These are phyloP conservation scores for Penicillium verrucosum DNA, from an alignment of 2,329 filamentous ascomycete species.

Conservation along the genomic window DNA sequence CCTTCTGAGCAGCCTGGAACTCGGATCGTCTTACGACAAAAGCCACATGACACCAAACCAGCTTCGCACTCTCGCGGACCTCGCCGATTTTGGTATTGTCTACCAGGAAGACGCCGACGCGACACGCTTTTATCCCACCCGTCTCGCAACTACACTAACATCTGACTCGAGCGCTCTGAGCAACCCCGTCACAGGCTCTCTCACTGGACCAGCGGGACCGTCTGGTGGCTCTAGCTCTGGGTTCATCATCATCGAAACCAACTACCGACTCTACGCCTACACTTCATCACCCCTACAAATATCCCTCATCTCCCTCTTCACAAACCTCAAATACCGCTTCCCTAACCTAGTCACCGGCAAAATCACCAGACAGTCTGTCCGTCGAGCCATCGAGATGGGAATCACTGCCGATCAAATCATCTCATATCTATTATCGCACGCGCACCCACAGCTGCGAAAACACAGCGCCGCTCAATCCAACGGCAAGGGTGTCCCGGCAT, in stretches of 20 bases:
- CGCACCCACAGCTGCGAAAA: constrained; percentile 88
- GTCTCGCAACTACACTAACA: constrained; percentile 89
- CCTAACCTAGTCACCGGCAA: constrained; percentile 92
- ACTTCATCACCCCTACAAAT: constrained; percentile 93
- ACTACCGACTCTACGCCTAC: constrained; percentile 96
- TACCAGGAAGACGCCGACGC: constrained; percentile 56
- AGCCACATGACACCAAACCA: constrained; percentile 77
- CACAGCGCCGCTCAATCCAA: constrained; percentile 46
- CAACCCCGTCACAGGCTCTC: constrained; percentile 66
- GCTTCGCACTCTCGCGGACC: constrained; percentile 80
- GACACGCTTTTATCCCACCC: constrained; percentile 75
- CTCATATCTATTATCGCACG: constrained; percentile 84
- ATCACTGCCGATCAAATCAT: constrained; percentile 97
- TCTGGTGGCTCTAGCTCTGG: constrained; percentile 49
- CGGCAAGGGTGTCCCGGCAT: constrained; percentile 41
- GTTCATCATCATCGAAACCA: constrained; percentile 95
- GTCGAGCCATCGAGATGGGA: constrained; percentile 79
- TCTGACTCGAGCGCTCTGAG: constrained; percentile 69
- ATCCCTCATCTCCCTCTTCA: constrained; percentile 86
- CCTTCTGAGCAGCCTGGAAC: constrained; percentile 86
- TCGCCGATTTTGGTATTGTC: constrained; percentile 89
- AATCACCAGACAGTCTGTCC: constrained; percentile 82
- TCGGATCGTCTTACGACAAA: constrained; percentile 87
- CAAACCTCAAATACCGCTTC: constrained; percentile 82
- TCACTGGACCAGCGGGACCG: constrained; percentile 37